Conservation (phyloP, 352 stramenopile genomes). For the Nothophytophthora sp. region DNA sequence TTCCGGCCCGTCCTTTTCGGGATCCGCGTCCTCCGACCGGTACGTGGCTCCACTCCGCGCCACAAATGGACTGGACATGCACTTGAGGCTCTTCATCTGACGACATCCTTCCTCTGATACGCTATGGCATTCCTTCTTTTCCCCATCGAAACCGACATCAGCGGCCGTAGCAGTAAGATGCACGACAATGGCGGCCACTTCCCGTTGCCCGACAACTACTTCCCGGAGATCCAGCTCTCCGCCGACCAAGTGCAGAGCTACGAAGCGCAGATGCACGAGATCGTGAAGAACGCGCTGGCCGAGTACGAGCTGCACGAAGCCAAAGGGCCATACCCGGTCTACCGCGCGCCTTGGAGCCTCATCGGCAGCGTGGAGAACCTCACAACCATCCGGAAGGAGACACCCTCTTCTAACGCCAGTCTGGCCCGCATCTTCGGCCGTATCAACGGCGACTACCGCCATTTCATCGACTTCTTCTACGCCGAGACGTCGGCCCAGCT, state of each 20-base stretch:
- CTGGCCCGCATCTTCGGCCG: constrained; percentile 61
- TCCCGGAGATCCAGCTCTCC: constrained; percentile 36
- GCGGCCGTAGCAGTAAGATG: constrained; percentile 8
- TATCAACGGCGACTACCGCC: constrained; percentile 58
- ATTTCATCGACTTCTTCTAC: constrained; percentile 80
- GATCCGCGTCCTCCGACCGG: constrained; percentile 20
- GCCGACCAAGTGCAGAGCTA: constrained; percentile 27
- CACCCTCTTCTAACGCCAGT: constrained; percentile 11
- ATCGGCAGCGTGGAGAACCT: constrained; percentile 36
- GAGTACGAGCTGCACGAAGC: constrained; percentile 46
- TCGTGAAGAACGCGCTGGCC: constrained; percentile 34
- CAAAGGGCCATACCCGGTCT: constrained; percentile 31
- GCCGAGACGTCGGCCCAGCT: constrained; percentile 62
- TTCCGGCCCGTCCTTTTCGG: constrained; percentile 9
- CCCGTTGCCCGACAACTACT: constrained; percentile 44
- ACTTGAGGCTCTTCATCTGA: too few relatives aligned
- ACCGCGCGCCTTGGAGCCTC: constrained; percentile 31
- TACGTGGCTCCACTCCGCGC: too few relatives aligned
- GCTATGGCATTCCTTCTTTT: too few relatives aligned
- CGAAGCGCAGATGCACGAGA: constrained; percentile 37
- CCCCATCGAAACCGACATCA: too few relatives aligned
- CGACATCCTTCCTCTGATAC: neutral
- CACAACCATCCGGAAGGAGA: constrained; percentile 42
- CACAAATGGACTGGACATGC: too few relatives aligned
- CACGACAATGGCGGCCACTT: constrained; percentile 33